phyloP scores from a whole-genome alignment of 1,139 yeast species.

The Candida mesenterica region DNA sequence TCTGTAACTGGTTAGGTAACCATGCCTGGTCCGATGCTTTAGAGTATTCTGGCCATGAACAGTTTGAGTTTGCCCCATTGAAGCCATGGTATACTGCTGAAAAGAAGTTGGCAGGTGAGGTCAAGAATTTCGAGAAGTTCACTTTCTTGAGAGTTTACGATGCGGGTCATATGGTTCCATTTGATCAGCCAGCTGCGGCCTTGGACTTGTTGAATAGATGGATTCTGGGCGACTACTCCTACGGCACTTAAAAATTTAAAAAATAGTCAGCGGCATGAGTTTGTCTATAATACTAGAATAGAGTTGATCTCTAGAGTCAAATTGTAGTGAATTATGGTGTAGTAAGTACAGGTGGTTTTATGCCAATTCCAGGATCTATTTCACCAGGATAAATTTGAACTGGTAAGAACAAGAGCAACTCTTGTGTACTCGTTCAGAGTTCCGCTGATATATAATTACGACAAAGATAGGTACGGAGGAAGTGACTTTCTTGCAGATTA shows the following conservation, averaged over 20 bases:
- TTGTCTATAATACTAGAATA: no score
- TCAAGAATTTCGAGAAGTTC: constrained; percentile 52
- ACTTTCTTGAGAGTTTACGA: constrained; percentile 63
- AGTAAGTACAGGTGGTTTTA: no score
- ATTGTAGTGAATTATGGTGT: no score
- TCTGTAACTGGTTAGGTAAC: constrained; percentile 43
- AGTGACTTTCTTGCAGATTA: no score
- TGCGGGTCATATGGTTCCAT: constrained; percentile 81
- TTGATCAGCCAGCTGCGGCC: constrained; percentile 73
- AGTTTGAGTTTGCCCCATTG: constrained; percentile 27
- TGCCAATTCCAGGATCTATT: no score
- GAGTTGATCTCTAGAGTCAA: no score
- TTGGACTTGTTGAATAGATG: constrained; percentile 79
- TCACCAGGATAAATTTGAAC: no score
- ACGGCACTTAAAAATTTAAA: constrained; percentile 12
- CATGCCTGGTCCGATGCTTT: constrained; percentile 35
- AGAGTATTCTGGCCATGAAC: constrained; percentile 27
- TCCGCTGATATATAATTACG: no score
- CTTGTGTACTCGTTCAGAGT: no score
- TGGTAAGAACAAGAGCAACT: no score
- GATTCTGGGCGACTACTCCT: constrained; percentile 53
- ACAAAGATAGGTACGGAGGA: no score
- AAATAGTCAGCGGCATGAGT: no score
- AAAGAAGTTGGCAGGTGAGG: constrained; percentile 56
- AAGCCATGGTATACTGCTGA: constrained; percentile 40